Evolutionary conservation across 2,329 filamentous ascomycete genomes (phyloP).

Genomic region (Scedosporium dehoogii): DNA sequence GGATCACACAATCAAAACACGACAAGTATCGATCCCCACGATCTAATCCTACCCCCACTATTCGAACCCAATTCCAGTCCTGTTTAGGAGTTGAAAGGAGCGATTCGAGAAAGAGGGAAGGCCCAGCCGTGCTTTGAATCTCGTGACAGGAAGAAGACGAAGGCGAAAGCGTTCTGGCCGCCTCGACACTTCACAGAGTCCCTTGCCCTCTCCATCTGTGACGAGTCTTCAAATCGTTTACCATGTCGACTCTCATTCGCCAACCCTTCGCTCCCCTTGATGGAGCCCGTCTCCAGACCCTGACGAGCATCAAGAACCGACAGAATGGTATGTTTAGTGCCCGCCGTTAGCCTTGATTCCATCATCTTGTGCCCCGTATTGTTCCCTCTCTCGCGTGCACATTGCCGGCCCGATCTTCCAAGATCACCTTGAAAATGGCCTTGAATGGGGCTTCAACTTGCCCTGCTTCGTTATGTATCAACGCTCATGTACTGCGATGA

Average conservation of each 20-base stretch:
- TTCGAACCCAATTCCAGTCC: not conserved
- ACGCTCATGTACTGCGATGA: no score
- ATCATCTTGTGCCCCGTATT: not conserved
- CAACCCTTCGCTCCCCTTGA: constrained; percentile 70
- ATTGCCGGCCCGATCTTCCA: not conserved
- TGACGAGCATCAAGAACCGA: constrained; percentile 69
- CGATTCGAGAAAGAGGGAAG: not conserved
- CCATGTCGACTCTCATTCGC: constrained; percentile 48
- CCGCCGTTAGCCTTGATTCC: not conserved
- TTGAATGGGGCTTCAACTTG: not conserved
- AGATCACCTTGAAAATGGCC: constrained; percentile 3
- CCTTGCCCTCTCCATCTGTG: not conserved
- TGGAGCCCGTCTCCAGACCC: constrained; percentile 56
- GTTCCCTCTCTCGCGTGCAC: not conserved
- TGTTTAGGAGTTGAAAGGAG: not conserved
- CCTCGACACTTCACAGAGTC: not conserved
- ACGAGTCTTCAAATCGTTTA: not conserved
- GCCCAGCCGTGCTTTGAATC: not conserved
- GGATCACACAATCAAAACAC: not conserved
- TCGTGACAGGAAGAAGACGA: not conserved
- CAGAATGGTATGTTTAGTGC: constrained; percentile 52
- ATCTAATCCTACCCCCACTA: not conserved
- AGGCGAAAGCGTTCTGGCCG: not conserved
- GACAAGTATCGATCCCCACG: not conserved
- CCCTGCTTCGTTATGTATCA: no score